phyloP scores from a whole-genome alignment of 2,329 filamentous ascomycete species.

The Cryphonectria japonica region DNA sequence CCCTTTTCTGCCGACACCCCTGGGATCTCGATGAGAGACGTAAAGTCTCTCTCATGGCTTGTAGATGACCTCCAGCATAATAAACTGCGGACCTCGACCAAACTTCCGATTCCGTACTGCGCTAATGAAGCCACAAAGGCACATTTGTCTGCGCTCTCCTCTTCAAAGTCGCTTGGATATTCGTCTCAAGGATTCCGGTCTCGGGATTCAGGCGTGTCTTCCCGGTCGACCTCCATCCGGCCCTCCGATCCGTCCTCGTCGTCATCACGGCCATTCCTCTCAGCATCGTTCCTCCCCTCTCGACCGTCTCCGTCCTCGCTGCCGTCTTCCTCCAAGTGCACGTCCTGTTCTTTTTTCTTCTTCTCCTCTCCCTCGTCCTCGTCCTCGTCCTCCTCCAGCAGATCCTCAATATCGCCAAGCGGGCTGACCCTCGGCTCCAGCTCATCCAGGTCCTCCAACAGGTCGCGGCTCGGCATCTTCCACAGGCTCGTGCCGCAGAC shows the following conservation, averaged over 20 bases:
- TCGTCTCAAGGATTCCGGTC: constrained; percentile 20
- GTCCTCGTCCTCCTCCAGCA: constrained; percentile 60
- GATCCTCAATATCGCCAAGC: constrained; percentile 75
- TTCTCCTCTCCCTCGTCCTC: constrained; percentile 50
- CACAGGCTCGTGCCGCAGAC: constrained; percentile 91
- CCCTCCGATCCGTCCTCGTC: constrained; percentile 39
- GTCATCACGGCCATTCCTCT: constrained; percentile 29
- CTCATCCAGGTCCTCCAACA: constrained; percentile 86
- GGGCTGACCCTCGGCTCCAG: constrained; percentile 85
- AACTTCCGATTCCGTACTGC: neutral
- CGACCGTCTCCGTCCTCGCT: constrained; percentile 17
- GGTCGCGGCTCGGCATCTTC: constrained; percentile 82
- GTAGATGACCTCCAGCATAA: neutral
- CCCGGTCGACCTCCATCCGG: constrained; percentile 44
- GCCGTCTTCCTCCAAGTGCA: constrained; percentile 39
- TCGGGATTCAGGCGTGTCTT: constrained; percentile 24
- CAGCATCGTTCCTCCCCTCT: constrained; percentile 24
- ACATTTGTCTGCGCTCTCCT: neutral
- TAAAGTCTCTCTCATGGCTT: neutral
- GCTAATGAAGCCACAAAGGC: neutral
- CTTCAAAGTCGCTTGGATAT: neutral
- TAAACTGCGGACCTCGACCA: neutral
- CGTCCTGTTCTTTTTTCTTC: constrained; percentile 43
- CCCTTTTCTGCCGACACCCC: neutral
- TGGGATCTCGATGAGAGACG: neutral